Base-by-base conservation (phyloP, 2,329 filamentous ascomycete genomes). In the Penicillium sp. region DNA sequence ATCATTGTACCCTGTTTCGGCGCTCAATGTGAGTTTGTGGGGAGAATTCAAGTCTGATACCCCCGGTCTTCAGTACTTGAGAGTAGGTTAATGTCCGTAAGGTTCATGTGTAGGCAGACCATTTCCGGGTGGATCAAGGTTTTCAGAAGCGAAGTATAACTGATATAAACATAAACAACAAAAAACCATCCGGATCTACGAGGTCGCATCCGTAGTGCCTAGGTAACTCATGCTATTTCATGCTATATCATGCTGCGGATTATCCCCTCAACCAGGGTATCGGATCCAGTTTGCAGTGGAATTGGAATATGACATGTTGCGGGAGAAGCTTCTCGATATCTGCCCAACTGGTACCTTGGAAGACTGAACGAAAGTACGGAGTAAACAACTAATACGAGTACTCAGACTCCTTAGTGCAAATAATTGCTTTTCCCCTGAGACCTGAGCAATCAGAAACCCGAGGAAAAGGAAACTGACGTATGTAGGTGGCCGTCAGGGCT, bases 211-310 rank as follows among this genome's bases (percentile, higher is more conserved):
- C 29, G 29, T 7, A 30, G 7, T 29, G 5, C 27, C 27, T n/a
- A n/a, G n/a, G n/a, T 23, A 23, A 23, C 23, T 23, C 23, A 23
- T 23, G 23, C 23, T 23, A 23, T n/a, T n/a, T n/a, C n/a, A n/a
- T n/a, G n/a, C n/a, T n/a, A n/a, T n/a, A n/a, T n/a, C n/a, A n/a
- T n/a, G 5, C 23, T 23, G 23, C 3, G 23, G 23, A 23, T 23
- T 23, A 23, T 23, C 23, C 23, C 23, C 5, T 23, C 58, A 59
- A 60, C 60, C 61, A 60, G 18, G 43, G 43, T 58, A 48, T 56
- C 60, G 60, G 60, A 63, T 60, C 51, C 44, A 44, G 56, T 53
- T 57, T 56, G 50, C 30, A 55, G 55, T 54, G 55, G 36, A 61
- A 61, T 58, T 23, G 23, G 23, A 23, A 23, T n/a, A n/a, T n/a